phyloP scores from a whole-genome alignment of 306 rosid species.

The Cicer pinnatifidum region DNA sequence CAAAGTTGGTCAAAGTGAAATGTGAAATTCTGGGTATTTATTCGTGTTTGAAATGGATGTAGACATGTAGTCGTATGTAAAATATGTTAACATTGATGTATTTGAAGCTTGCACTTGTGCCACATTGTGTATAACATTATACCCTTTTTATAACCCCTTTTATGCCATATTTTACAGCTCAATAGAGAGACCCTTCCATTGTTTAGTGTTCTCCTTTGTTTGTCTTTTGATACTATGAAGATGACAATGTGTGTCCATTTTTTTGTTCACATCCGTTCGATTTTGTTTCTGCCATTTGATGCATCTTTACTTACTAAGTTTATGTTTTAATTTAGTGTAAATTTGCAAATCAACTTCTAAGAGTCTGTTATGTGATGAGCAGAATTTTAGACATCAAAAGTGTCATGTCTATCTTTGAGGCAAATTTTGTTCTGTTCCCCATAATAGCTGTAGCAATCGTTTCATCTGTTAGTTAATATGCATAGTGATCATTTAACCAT shows the following conservation, averaged over 20 bases:
- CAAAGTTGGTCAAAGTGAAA: constrained; percentile 40
- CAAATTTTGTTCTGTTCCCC: constrained; percentile 20
- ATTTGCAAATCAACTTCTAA: constrained; percentile 9
- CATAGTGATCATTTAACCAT: constrained; percentile 13
- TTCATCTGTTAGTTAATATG: neutral
- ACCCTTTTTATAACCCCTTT: constrained; percentile 27
- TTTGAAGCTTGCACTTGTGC: constrained; percentile 38
- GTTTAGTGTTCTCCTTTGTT: constrained; percentile 28
- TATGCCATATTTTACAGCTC: constrained; percentile 21
- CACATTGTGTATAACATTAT: constrained; percentile 46
- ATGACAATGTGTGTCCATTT: constrained; percentile 3
- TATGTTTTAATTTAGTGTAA: constrained; percentile 3
- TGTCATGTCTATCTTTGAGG: neutral
- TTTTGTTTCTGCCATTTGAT: constrained; percentile 4
- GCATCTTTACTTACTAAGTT: neutral
- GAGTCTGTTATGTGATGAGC: neutral
- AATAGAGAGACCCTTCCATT: constrained; percentile 14
- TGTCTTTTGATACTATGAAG: constrained; percentile 10
- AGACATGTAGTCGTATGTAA: constrained; percentile 16
- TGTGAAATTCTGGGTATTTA: constrained; percentile 23
- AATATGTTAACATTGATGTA: constrained; percentile 8
- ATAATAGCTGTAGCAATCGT: neutral
- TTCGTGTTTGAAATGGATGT: constrained; percentile 35
- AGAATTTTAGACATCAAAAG: constrained; percentile 10
- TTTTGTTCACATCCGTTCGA: constrained; percentile 18